Evolutionary conservation across 108 stramenopile species (phyloP), one percentile per base, ranked within the genome.

Genomic region (Pseudonitzschia pungens): DNA sequence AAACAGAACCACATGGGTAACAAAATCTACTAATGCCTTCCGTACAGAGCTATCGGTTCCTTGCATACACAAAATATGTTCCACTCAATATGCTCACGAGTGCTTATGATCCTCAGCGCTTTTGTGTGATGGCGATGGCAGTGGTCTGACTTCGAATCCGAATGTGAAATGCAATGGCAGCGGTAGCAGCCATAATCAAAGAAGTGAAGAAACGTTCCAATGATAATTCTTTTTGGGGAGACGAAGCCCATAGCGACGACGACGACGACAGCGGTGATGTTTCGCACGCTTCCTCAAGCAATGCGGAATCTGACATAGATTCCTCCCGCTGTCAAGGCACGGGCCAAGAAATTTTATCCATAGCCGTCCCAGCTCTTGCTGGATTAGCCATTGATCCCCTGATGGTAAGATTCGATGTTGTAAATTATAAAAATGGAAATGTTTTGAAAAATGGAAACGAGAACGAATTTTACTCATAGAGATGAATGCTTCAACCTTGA

Each of bases 351-450:
- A 88, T 91, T 52, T 69, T 91, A 15, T 51, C 67, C 1, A 69
- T 92, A 12, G 88, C 91, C 43, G 42, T 89, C 22, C 91, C 91
- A 20, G 91, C 91, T 0, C 69, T 86, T 22, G 79, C 75, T 10
- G 83, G 81, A 7, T 62, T 92, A 20, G 57, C 87, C 10, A 87
- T 92, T 62, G 88, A 92, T 75, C 91, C 91, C 14, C 59, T 92
- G 27, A 92, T 92, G 91, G 45, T 48, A 11, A 11, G 18, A 18
- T 48, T 4, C 2, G 14, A 18, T 48, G 14, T 43, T 43, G 42
- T 43, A 43, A 43, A 43, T 43, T 11, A 43, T 9, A 43, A 6
- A 6, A 14, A 48, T 48, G 45, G 10, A 48, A 48, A 2, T 36
- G 6, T 2, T 36, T 36, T 36, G 36, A 36, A 2, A 36, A 36